These are phyloP conservation scores for Termitomyces sp. DNA, from an alignment of 768 basidiomycete genomes.

Conservation along the genomic window DNA sequence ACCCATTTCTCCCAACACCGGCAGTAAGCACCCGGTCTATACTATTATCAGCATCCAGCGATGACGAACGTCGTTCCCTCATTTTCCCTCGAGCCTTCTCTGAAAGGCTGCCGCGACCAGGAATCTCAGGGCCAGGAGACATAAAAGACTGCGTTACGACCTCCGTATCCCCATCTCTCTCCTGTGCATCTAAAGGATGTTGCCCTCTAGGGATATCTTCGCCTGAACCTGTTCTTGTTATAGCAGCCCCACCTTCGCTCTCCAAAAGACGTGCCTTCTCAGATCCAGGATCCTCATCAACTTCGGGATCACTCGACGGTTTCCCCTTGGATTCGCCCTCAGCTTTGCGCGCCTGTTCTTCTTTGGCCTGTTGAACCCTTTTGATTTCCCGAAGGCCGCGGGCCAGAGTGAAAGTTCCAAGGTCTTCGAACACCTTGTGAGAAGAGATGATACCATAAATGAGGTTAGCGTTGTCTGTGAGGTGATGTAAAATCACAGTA, in stretches of 20 bases:
- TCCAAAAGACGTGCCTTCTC: slow-evolving; percentile 68
- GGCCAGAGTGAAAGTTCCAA: slow-evolving; percentile 87
- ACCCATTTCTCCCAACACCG: slow-evolving; percentile 83
- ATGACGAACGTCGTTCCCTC: slow-evolving; percentile 62
- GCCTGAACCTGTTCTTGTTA: slow-evolving; percentile 12
- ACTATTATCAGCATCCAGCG: slow-evolving; percentile 43
- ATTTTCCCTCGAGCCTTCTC: slow-evolving; percentile 93
- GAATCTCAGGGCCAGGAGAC: slow-evolving; percentile 38
- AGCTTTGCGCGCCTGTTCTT: slow-evolving; percentile 48
- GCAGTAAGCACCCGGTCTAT: slow-evolving; percentile 61
- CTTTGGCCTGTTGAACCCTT: slow-evolving; percentile 63
- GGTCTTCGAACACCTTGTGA: slow-evolving; percentile 80
- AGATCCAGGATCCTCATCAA: slow-evolving; percentile 35
- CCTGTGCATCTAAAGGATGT: slow-evolving; percentile 12
- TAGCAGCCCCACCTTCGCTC: slow-evolving; percentile 34
- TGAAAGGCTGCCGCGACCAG: slow-evolving; percentile 36
- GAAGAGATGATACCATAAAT: slow-evolving; percentile 81
- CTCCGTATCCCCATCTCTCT: slow-evolving; percentile 22
- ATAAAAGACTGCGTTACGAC: slow-evolving; percentile 31
- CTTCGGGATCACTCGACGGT: slow-evolving; percentile 25
- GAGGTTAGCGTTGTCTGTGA: slow-evolving; percentile 82
- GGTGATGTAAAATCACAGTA: slow-evolving; percentile 69
- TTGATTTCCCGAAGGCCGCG: slow-evolving; percentile 83
- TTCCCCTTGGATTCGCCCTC: slow-evolving; percentile 35
- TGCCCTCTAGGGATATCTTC: slow-evolving; percentile 13